Conservation (phyloP, 2,329 filamentous ascomycete genomes). For the Arthrocladium fulminans region DNA sequence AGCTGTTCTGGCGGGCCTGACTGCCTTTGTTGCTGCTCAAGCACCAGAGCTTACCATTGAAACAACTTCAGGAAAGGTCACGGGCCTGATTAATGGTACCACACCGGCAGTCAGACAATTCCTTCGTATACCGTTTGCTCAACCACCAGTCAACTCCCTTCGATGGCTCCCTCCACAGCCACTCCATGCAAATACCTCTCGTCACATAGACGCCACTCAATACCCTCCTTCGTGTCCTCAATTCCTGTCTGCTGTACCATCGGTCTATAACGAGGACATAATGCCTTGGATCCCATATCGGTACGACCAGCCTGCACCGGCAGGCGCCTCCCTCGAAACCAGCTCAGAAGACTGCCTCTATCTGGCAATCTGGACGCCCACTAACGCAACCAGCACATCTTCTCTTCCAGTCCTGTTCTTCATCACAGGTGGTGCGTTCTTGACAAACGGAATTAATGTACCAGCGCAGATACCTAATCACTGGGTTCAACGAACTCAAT, state of each 20-base stretch:
- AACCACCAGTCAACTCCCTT: slow-evolving; percentile 26
- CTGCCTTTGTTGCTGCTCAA: background rate
- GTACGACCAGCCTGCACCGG: slow-evolving; percentile 16
- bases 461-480: slow-evolving; percentile 33
- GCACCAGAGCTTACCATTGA: background rate
- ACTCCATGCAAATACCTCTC: slow-evolving; percentile 10
- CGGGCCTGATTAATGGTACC: slow-evolving; percentile 27
- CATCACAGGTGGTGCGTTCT: slow-evolving; percentile 22
- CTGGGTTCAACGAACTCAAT: slow-evolving; percentile 34
- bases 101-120: slow-evolving; percentile 32
- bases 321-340: slow-evolving; percentile 17
- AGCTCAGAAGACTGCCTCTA: slow-evolving; percentile 37
- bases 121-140: slow-evolving; percentile 31
- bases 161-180: slow-evolving; percentile 28
- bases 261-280: background rate
- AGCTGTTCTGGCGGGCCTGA: background rate
- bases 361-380: slow-evolving; percentile 37
- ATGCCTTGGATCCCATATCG: slow-evolving; percentile 15
- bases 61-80: slow-evolving; percentile 21
- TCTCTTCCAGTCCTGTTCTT: slow-evolving; percentile 22
- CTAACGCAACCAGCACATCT: slow-evolving; percentile 13
- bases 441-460: slow-evolving; percentile 29
- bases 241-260: slow-evolving; percentile 21
- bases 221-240: slow-evolving; percentile 27
- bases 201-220: slow-evolving; percentile 24